Conservation (phyloP, 805 yeast species). For the Candida railenensis region DNA sequence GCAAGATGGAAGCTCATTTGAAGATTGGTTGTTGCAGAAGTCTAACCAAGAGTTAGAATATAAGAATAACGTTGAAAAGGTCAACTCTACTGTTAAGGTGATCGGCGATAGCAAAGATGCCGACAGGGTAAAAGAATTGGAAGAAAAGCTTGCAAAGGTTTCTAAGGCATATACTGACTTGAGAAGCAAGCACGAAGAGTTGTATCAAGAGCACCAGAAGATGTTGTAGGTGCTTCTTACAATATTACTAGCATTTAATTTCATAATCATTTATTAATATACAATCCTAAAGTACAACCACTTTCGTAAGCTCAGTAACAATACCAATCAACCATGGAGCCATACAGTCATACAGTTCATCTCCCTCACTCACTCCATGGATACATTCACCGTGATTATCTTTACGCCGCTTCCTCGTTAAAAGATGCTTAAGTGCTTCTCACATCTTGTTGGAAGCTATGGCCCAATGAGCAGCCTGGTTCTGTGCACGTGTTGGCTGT, state of each 20-base stretch:
- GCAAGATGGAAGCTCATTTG: slow-evolving; percentile 34
- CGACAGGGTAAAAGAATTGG: slow-evolving; percentile 26
- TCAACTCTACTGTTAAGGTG: slow-evolving; percentile 38
- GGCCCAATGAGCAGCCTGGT: too few species aligned
- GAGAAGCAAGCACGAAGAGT: slow-evolving; percentile 57
- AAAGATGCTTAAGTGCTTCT: too few species aligned
- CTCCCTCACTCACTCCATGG: too few species aligned
- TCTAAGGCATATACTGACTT: slow-evolving; percentile 60
- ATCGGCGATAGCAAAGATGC: slow-evolving; percentile 8
- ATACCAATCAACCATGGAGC: too few species aligned
- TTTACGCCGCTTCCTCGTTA: too few species aligned
- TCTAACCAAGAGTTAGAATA: slow-evolving; percentile 54
- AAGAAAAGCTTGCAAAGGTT: slow-evolving; percentile 47
- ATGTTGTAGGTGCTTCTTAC: slow-evolving; percentile 22
- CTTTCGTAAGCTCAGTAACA: too few species aligned
- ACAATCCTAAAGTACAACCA: too few species aligned
- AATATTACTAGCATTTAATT: not conserved
- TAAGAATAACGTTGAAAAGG: slow-evolving; percentile 34
- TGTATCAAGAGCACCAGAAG: slow-evolving; percentile 50
- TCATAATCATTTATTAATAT: not conserved
- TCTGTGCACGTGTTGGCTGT: too few species aligned
- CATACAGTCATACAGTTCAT: not conserved
- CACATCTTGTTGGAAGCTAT: too few species aligned
- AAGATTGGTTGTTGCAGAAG: slow-evolving; percentile 48
- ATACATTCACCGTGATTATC: too few species aligned